These are phyloP conservation scores for Fusarium illudens DNA, from an alignment of 2,329 filamentous ascomycete species.

Conservation along the genomic window DNA sequence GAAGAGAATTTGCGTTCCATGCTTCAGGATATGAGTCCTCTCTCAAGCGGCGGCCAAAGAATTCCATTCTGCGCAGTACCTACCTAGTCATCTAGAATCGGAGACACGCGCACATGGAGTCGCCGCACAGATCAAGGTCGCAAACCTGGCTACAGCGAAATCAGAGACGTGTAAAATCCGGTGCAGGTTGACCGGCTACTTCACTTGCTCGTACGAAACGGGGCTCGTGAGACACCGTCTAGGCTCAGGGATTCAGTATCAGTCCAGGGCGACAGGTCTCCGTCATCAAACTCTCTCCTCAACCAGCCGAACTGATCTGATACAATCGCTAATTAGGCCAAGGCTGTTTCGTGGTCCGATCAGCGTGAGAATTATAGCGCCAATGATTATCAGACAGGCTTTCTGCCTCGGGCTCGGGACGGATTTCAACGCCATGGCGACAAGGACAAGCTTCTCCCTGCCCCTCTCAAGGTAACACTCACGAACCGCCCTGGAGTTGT, in stretches of 20 bases:
- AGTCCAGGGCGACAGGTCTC: background rate
- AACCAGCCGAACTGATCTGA: background rate
- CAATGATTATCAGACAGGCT: background rate
- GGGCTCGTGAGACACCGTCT: background rate
- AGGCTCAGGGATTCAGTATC: background rate
- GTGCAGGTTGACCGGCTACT: background rate
- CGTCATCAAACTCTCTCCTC: background rate
- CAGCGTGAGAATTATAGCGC: background rate
- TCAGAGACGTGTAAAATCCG: background rate
- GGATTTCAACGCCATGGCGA: background rate
- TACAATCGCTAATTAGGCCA: background rate
- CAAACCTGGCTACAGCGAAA: background rate
- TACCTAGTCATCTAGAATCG: background rate
- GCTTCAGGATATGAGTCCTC: background rate
- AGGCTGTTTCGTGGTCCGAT: background rate
- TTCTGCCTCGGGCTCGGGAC: background rate
- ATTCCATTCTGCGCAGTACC: background rate
- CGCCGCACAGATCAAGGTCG: background rate
- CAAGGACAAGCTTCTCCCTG: constrained; percentile 11
- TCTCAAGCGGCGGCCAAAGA: background rate
- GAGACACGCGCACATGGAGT: background rate
- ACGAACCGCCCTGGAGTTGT: background rate
- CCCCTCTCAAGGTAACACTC: background rate
- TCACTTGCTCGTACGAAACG: constrained; percentile 6
- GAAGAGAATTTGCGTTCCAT: background rate